Conservation (phyloP, 2,329 filamentous ascomycete species). For the Diaporthe humulicola region DNA sequence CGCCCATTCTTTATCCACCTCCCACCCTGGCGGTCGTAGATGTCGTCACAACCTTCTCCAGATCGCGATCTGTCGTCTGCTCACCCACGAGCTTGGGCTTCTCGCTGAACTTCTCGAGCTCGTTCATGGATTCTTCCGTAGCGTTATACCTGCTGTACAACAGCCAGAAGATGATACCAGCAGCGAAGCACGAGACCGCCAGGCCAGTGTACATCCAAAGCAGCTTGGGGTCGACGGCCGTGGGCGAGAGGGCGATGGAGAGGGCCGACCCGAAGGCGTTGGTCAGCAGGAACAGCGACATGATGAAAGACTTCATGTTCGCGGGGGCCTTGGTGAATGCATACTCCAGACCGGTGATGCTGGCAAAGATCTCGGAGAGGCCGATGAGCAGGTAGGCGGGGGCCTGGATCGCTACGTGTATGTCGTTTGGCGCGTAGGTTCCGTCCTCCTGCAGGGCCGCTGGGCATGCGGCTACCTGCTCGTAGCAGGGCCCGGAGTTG, state of each 20-base stretch:
- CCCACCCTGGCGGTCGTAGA: not conserved
- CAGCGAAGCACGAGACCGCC: constrained; percentile 31
- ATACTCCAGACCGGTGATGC: constrained; percentile 38
- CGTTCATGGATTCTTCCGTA: constrained; percentile 37
- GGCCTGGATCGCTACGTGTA: constrained; percentile 39
- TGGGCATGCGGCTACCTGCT: constrained; percentile 33
- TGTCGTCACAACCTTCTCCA: constrained; percentile 18
- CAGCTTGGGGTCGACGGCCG: constrained; percentile 37
- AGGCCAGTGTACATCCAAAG: constrained; percentile 40
- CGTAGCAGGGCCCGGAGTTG: constrained; percentile 38
- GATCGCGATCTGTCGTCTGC: not conserved
- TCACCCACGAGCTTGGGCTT: constrained; percentile 33
- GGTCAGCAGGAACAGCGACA: constrained; percentile 40
- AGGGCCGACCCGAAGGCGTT: constrained; percentile 38
- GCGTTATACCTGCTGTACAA: constrained; percentile 38
- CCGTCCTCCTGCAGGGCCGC: constrained; percentile 33
- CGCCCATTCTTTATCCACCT: not conserved
- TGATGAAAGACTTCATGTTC: constrained; percentile 40
- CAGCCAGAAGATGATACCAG: constrained; percentile 36
- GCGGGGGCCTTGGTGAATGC: constrained; percentile 40
- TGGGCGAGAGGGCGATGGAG: constrained; percentile 37
- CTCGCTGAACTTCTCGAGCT: constrained; percentile 36
- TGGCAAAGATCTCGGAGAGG: constrained; percentile 40
- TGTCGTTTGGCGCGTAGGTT: constrained; percentile 35
- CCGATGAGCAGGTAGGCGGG: constrained; percentile 38